Base-by-base conservation (phyloP, 345 rosid species). In the Xanthoceras sorbifolium region DNA sequence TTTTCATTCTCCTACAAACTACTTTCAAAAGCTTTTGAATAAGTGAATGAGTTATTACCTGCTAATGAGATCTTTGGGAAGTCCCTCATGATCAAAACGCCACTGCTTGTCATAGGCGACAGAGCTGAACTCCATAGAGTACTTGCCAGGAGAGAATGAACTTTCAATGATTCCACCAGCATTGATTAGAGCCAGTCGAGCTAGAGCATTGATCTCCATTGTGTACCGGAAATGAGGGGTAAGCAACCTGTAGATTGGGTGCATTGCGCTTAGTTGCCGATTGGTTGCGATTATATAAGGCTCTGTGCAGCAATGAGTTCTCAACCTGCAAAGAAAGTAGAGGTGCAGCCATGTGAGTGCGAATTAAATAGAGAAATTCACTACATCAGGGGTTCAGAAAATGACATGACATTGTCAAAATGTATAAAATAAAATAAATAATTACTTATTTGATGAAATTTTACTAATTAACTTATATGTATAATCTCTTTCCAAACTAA, bases 171-270 rank as follows among this genome's bases (percentile, higher is more conserved):
- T 73, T 1, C 98, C 97, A 10, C 60, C 89, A 1, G 85, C 92
- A 67, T 82, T 90, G 75, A 89, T 32, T 2, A 91, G 87, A 9
- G 72, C 79, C 75, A 80, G 80, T 42, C 97, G 84, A 67, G 98
- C 97, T 28, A 91, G 81, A 8, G 92, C 89, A 77, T 93, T 93
- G 76, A 91, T 89, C 82, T 89, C 90, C 87, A 93, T 87, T 22
- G 98, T 91, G 84, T 91, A 91, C 17, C 97, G 83, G 75, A 91
- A 90, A 81, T 93, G 96, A 2, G 98, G 98, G 44, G 77, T 87
- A 54, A 93, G 57, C 26, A 90, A 78, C 77, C 85, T 79, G 54
- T 86, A 80, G 68, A 93, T 89, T 0, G 96, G 96, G 79, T 93
- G 95, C 91, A 91, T 84, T 0, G 64, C 86, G 46, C 96, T 93